These are phyloP conservation scores for Cladosporium sp. DNA, from an alignment of 2,329 filamentous ascomycete species.

Conservation along the genomic window DNA sequence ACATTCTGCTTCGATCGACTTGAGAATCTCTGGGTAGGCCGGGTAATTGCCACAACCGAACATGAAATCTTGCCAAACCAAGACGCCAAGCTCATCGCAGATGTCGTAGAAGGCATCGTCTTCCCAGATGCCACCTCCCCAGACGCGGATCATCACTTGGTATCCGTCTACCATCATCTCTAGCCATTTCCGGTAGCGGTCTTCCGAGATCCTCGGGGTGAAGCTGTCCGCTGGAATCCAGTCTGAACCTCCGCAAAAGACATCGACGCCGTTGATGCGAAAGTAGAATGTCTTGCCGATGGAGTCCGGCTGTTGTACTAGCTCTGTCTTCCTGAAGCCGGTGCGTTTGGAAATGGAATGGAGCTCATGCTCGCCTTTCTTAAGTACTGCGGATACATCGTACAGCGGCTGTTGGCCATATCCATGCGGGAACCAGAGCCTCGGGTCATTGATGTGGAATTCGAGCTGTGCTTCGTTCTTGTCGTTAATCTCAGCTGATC, in stretches of 20 bases:
- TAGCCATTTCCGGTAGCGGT: slow-evolving; percentile 70
- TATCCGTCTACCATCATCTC: slow-evolving; percentile 71
- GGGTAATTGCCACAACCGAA: slow-evolving; percentile 72
- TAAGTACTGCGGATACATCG: slow-evolving; percentile 58
- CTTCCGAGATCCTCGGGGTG: slow-evolving; percentile 62
- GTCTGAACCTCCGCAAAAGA: slow-evolving; percentile 79
- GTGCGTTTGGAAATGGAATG: slow-evolving; percentile 60
- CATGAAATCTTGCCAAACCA: slow-evolving; percentile 87
- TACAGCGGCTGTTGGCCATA: slow-evolving; percentile 75
- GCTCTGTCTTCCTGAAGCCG: slow-evolving; percentile 60
- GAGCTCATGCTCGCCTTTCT: slow-evolving; percentile 42
- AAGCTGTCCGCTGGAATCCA: slow-evolving; percentile 85
- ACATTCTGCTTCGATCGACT: slow-evolving; percentile 63
- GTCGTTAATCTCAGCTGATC: slow-evolving; percentile 30
- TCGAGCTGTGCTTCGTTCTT: slow-evolving; percentile 37
- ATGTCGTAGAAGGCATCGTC: slow-evolving; percentile 68
- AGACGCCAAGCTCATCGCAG: slow-evolving; percentile 71
- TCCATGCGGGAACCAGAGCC: slow-evolving; percentile 73
- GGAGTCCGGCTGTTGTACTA: slow-evolving; percentile 44
- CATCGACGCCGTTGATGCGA: slow-evolving; percentile 67
- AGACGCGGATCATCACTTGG: slow-evolving; percentile 76
- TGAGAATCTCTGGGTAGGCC: slow-evolving; percentile 57
- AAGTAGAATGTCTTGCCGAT: slow-evolving; percentile 78
- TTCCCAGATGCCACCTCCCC: slow-evolving; percentile 79
- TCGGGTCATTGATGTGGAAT: slow-evolving; percentile 51